These are phyloP conservation scores for Gastrolobium villosum DNA, from an alignment of 306 rosid species.

Conservation along the genomic window DNA sequence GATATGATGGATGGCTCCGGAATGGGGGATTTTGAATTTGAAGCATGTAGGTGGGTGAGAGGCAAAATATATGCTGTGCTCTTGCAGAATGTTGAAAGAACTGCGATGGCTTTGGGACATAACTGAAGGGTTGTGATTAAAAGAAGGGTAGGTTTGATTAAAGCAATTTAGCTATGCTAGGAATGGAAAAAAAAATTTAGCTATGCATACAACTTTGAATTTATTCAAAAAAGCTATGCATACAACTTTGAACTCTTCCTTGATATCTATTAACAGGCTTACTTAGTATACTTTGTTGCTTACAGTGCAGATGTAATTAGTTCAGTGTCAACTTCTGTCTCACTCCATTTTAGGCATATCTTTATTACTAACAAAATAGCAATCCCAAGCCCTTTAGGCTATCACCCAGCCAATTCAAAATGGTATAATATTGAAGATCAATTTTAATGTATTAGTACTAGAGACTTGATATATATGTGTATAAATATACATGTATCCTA, in stretches of 20 bases:
- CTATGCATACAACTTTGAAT: background rate
- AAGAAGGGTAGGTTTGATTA: background rate
- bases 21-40: conserved; percentile 40
- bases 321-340: background rate
- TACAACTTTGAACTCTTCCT: background rate
- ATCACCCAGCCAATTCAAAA: too few species aligned
- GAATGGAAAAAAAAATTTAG: too few species aligned
- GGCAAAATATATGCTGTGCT: conserved; percentile 53
- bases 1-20: background rate
- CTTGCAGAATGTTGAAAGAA: conserved; percentile 57
- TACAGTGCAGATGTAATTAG: background rate
- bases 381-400: too few species aligned
- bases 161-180: conserved; percentile 22
- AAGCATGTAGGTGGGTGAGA: conserved; percentile 51
- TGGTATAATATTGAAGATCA: too few species aligned
- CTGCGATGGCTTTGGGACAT: conserved; percentile 44
- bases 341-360: too few species aligned
- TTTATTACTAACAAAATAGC: too few species aligned
- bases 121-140: background rate
- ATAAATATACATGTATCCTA: too few species aligned
- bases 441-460: too few species aligned
- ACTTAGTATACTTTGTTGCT: background rate
- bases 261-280: background rate
- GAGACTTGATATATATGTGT: too few species aligned
- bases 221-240: too few species aligned